A percentile compares a stretch with the other conserved stretches of the same genome.
These are phyloP conservation scores for Pyrenochaeta sp. DNA, from an alignment of 2,329 filamentous ascomycete genomes.

Conservation along the genomic window DNA sequence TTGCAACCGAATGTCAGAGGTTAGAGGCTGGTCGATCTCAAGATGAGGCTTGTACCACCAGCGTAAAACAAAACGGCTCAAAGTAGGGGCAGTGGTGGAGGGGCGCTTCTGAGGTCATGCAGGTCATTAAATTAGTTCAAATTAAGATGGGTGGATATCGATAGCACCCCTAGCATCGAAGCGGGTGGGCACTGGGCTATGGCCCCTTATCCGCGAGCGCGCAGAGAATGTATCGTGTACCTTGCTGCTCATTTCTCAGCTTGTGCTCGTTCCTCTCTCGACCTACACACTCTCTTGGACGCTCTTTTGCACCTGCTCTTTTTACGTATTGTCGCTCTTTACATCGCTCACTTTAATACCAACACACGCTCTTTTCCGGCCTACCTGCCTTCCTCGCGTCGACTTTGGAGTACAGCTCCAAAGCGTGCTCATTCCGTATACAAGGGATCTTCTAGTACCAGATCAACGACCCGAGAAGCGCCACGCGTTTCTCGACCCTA, in stretches of 20 bases:
- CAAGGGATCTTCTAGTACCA: slow-evolving; percentile 13
- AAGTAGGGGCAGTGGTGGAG: slow-evolving; percentile 23
- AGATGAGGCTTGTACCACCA: slow-evolving; percentile 28
- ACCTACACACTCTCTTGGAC: slow-evolving; percentile 25
- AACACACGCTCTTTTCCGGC: slow-evolving; percentile 36
- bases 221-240: slow-evolving; percentile 41
- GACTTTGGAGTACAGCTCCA: slow-evolving; percentile 24
- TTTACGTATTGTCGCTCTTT: slow-evolving; percentile 38
- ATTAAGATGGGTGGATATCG: slow-evolving; percentile 45
- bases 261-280: slow-evolving; percentile 27
- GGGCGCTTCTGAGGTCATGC: slow-evolving; percentile 44
- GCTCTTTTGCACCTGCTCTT: slow-evolving; percentile 33
- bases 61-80: slow-evolving; percentile 30
- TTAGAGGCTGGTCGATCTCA: slow-evolving; percentile 1
- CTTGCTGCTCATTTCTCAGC: slow-evolving; percentile 28
- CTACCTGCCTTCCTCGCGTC: slow-evolving; percentile 18
- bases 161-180: slow-evolving; percentile 44
- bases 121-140: slow-evolving; percentile 44
- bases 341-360: slow-evolving; percentile 27
- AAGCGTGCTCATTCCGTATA: slow-evolving; percentile 15
- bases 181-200: slow-evolving; percentile 20
- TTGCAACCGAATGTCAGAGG: slow-evolving; percentile 7
- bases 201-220: slow-evolving; percentile 32
- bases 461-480: slow-evolving; percentile 35
- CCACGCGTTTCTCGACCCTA: slow-evolving; percentile 47